phyloP scores from a whole-genome alignment of 164 flowering plant genomes.

The Macadamia integrifolia region DNA sequence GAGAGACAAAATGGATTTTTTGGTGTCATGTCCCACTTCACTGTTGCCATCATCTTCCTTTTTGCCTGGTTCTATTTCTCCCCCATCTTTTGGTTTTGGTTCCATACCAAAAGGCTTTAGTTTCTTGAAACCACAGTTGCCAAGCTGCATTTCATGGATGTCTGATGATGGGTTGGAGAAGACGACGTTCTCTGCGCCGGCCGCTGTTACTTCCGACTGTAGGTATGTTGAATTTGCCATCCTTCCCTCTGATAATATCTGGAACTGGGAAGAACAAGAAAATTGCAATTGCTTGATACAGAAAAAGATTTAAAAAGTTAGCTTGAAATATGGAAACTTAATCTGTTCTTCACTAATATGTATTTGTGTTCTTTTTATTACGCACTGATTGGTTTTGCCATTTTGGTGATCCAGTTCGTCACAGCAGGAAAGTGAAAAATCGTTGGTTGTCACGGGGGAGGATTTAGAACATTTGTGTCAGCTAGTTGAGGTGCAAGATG shows the following conservation, averaged over 20 bases:
- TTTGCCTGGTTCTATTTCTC: constrained; percentile 5
- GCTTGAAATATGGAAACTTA: no score
- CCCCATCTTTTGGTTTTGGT: constrained; percentile 9
- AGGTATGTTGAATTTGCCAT: constrained; percentile 29
- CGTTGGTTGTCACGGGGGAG: constrained; percentile 32
- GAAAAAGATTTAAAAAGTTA: no score
- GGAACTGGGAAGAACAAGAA: no score
- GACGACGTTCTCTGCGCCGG: constrained; percentile 13
- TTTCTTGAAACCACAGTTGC: constrained; percentile 42
- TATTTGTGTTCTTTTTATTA: no score
- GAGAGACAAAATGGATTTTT: constrained; percentile 21
- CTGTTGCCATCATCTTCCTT: not conserved
- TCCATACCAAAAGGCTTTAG: constrained; percentile 31
- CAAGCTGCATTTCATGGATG: constrained; percentile 38
- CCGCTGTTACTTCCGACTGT: constrained; percentile 23
- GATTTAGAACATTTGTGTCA: constrained; percentile 51
- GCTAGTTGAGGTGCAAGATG: constrained; percentile 70
- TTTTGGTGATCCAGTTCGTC: constrained; percentile 32
- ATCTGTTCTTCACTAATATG: no score
- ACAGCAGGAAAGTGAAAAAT: constrained; percentile 22
- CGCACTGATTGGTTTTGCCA: not conserved
- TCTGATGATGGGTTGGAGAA: constrained; percentile 29
- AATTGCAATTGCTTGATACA: no score
- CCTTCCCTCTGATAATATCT: no score
- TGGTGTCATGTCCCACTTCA: constrained; percentile 9